phyloP scores from a whole-genome alignment of 192 early-diverging fungal genomes.

The Geranomyces variabilis region DNA sequence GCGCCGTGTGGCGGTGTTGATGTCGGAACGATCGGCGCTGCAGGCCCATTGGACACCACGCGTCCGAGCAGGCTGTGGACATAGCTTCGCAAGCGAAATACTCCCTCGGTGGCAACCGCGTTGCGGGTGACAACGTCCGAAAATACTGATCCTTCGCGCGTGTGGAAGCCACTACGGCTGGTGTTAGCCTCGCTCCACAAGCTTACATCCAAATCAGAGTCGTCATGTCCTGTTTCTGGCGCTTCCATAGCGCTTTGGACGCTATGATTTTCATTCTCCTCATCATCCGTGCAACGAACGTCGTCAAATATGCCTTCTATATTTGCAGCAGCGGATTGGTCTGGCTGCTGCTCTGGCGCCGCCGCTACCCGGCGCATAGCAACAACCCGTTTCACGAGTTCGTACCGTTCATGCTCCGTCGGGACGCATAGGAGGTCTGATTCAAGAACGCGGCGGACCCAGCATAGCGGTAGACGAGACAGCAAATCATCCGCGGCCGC shows the following conservation, averaged over 20 bases:
- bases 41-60: background rate
- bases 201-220: constrained; percentile 11
- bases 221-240: background rate
- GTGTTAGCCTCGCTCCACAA: constrained; percentile 31
- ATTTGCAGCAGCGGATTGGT: too few relatives aligned
- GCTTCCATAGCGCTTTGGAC: background rate
- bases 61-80: constrained; percentile 14
- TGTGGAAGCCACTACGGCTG: background rate
- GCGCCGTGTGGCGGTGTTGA: background rate
- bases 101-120: constrained; percentile 18
- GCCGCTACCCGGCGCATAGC: constrained; percentile 20
- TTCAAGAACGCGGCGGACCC: constrained; percentile 33
- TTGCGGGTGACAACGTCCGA: constrained; percentile 18
- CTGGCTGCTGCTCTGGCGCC: background rate
- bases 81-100: constrained; percentile 23
- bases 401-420: constrained; percentile 49
- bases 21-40: background rate
- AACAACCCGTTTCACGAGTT: constrained; percentile 42
- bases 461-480: constrained; percentile 23
- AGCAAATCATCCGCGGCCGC: constrained; percentile 11
- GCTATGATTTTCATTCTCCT: background rate
- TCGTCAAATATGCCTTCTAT: background rate
- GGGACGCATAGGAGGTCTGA: constrained; percentile 33
- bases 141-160: background rate
- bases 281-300: constrained; percentile 4